These are phyloP conservation scores for Lomentospora prolificans DNA, from an alignment of 2,329 filamentous ascomycete genomes.

Conservation along the genomic window DNA sequence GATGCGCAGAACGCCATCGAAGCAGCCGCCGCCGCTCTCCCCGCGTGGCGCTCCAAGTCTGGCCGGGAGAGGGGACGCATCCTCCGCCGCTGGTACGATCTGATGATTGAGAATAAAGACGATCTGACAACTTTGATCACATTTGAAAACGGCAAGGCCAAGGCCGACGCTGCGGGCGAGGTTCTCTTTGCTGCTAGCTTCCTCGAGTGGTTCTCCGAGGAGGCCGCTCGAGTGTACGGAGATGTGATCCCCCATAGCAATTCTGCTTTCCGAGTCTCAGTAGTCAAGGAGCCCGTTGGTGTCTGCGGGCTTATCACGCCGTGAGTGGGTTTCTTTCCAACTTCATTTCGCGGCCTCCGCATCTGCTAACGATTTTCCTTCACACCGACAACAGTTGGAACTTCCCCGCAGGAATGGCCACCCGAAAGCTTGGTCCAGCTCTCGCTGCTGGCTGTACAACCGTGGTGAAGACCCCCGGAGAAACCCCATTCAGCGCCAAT, in stretches of 20 bases:
- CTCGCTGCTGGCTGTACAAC: conserved; percentile 65
- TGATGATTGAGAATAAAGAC: conserved; percentile 68
- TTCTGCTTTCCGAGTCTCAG: conserved; percentile 41
- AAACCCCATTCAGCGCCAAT: conserved; percentile 81
- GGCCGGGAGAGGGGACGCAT: conserved; percentile 65
- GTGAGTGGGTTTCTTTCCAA: conserved; percentile 10
- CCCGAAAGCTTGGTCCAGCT: conserved; percentile 36
- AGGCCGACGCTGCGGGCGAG: conserved; percentile 50
- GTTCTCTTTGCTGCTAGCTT: conserved; percentile 49
- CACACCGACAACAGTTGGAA: conserved; percentile 39
- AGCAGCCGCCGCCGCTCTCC: conserved; percentile 70
- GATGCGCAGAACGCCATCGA: conserved; percentile 76
- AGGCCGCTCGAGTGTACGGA: conserved; percentile 41
- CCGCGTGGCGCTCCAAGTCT: conserved; percentile 59
- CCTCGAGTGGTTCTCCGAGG: conserved; percentile 56
- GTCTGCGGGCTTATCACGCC: conserved; percentile 25
- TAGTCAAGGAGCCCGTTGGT: conserved; percentile 23
- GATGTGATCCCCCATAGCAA: conserved; percentile 45
- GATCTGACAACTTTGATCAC: conserved; percentile 77
- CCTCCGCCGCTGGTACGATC: conserved; percentile 71
- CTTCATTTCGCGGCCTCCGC: neutral
- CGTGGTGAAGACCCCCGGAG: conserved; percentile 78
- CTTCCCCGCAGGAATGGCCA: conserved; percentile 46
- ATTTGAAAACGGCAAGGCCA: conserved; percentile 76
- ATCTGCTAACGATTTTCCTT: too few relatives aligned